Percentiles rank a stretch among this genome's conserved stretches.
phyloP scores from a whole-genome alignment of 2,329 filamentous ascomycete species.

The Scortechinia acanthostroma region DNA sequence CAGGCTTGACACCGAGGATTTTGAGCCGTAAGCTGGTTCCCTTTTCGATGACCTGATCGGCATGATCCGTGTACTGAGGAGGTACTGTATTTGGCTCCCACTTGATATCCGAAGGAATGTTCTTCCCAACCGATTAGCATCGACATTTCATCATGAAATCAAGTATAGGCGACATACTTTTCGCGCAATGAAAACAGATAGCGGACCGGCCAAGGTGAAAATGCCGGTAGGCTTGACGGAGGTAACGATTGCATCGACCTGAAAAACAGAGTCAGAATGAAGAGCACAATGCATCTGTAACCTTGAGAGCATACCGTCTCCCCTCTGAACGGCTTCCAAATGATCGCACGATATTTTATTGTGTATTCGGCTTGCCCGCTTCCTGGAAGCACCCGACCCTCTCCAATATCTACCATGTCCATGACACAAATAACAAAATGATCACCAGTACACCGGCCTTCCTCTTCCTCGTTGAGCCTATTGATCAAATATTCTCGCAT shows the following conservation, averaged over 20 bases:
- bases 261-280: not conserved
- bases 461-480: constrained; percentile 1
- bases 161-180: not conserved
- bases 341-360: constrained; percentile 1
- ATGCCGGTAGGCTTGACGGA: constrained; percentile 1
- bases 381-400: not conserved
- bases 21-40: not conserved
- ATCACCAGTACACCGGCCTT: constrained; percentile 2
- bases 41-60: constrained; percentile 1
- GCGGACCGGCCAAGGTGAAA: not conserved
- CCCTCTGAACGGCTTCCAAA: constrained; percentile 1
- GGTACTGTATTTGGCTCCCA: constrained; percentile 2
- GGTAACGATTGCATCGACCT: constrained; percentile 2
- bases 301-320: not conserved
- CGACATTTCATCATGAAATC: not conserved
- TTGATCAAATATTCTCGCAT: not conserved
- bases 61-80: not conserved
- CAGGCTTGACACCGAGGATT: constrained; percentile 1
- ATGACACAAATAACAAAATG: constrained; percentile 2
- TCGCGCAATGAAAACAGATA: constrained; percentile 1
- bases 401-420: constrained; percentile 2
- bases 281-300: not conserved
- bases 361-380: not conserved
- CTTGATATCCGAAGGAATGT: constrained; percentile 2
- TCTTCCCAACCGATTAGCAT: not conserved